These are phyloP conservation scores for Lizonia empirigonia DNA, from an alignment of 2,329 filamentous ascomycete genomes.

Conservation along the genomic window DNA sequence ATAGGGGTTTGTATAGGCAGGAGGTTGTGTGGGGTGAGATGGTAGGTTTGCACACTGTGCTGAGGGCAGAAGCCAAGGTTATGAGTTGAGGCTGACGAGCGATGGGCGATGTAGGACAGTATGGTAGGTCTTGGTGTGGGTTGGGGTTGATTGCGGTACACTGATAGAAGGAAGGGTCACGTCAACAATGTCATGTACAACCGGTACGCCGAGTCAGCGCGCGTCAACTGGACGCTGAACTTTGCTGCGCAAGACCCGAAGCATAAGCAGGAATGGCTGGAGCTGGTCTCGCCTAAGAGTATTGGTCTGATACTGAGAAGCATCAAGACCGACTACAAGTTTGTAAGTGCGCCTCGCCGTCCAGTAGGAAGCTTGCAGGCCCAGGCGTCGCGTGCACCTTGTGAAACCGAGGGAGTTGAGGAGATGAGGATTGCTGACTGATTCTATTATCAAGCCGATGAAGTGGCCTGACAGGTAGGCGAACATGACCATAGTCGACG, in stretches of 20 bases:
- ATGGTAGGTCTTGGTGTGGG: conserved; percentile 53
- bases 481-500: not conserved
- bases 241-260: conserved; percentile 68
- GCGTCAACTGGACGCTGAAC: conserved; percentile 78
- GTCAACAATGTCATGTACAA: conserved; percentile 88
- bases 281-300: conserved; percentile 69
- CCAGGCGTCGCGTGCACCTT: conserved; percentile 3
- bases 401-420: conserved; percentile 1
- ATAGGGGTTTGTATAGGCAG: conserved; percentile 68
- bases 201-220: conserved; percentile 79
- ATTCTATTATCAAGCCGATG: conserved; percentile 62
- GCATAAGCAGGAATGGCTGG: conserved; percentile 68
- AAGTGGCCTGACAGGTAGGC: conserved; percentile 70
- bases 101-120: conserved; percentile 49
- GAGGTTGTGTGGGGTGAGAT: conserved; percentile 84
- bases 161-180: conserved; percentile 61
- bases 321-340: conserved; percentile 85
- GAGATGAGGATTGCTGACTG: conserved; percentile 12
- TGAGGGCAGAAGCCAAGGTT: no score
- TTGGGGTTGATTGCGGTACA: not conserved
- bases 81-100: conserved; percentile 4
- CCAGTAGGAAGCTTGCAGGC: conserved; percentile 8
- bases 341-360: conserved; percentile 61
- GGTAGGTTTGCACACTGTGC: conserved; percentile 56
- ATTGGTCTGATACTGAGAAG: conserved; percentile 78